Evolutionary conservation across 2,329 filamentous ascomycete genomes (phyloP).

Genomic region (Dryadomyces quercivorus): DNA sequence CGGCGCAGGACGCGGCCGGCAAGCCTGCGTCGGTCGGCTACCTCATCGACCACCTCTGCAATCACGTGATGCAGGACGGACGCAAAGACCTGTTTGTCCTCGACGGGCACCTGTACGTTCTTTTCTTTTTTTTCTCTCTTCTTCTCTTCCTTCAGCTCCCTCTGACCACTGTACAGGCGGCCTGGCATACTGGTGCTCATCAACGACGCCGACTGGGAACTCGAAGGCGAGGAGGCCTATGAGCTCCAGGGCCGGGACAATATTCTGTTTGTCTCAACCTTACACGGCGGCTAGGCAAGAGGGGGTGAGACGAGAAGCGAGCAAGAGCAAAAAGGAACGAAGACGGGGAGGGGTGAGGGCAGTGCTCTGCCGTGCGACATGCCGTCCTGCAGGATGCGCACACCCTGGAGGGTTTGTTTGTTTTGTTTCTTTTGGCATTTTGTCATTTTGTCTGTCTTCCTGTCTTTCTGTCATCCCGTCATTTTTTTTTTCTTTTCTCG

Average conservation of each 20-base stretch:
- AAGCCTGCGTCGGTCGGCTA: conserved; percentile 56
- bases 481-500: not conserved
- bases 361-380: too few species aligned
- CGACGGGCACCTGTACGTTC: conserved; percentile 71
- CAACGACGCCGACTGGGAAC: conserved; percentile 96
- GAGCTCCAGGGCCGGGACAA: conserved; percentile 72
- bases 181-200: conserved; percentile 93
- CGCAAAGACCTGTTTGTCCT: conserved; percentile 84
- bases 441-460: too few species aligned
- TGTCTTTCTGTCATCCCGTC: too few species aligned
- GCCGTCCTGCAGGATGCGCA: too few species aligned
- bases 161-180: conserved; percentile 43
- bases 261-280: conserved; percentile 89
- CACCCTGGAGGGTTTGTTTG: too few species aligned
- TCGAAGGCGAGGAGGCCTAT: conserved; percentile 89
- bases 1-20: conserved; percentile 46
- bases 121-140: conserved; percentile 14
- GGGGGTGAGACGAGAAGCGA: not conserved
- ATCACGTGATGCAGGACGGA: conserved; percentile 72
- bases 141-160: not conserved
- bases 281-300: conserved; percentile 67
- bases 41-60: conserved; percentile 68
- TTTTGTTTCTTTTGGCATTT: not conserved
- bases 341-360: not conserved
- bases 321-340: not conserved